These are phyloP conservation scores for Xylaria polymorpha DNA, from an alignment of 2,329 filamentous ascomycete species.

Conservation along the genomic window DNA sequence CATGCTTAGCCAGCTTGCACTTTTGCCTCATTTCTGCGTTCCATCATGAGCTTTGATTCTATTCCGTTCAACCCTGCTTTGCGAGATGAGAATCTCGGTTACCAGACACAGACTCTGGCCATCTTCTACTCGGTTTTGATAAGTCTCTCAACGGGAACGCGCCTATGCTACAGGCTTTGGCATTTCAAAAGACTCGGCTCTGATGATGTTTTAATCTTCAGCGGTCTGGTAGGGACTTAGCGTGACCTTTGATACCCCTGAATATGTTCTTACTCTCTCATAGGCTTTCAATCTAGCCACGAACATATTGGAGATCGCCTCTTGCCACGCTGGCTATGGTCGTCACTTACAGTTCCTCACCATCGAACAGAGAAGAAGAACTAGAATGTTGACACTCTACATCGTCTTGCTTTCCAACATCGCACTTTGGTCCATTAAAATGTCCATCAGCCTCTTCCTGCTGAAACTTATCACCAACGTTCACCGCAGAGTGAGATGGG, in stretches of 20 bases:
- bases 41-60: no score
- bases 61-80: no score
- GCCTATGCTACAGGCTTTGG: no score
- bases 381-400: background rate
- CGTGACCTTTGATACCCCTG: background rate
- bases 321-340: background rate
- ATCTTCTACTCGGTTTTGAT: no score
- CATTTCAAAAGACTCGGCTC: no score
- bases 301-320: background rate
- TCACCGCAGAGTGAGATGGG: background rate
- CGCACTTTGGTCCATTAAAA: background rate
- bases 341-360: background rate
- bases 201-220: background rate
- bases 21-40: no score
- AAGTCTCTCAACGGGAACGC: no score
- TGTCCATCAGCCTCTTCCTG: background rate
- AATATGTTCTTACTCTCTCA: background rate
- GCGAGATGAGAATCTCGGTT: no score
- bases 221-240: background rate
- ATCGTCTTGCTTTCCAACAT: background rate
- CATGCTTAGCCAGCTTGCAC: no score
- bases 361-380: background rate
- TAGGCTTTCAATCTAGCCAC: background rate
- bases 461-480: background rate
- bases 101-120: no score